Conservation (phyloP, 371 early-diverging fungal species). For the Lichtheimia ornata region DNA sequence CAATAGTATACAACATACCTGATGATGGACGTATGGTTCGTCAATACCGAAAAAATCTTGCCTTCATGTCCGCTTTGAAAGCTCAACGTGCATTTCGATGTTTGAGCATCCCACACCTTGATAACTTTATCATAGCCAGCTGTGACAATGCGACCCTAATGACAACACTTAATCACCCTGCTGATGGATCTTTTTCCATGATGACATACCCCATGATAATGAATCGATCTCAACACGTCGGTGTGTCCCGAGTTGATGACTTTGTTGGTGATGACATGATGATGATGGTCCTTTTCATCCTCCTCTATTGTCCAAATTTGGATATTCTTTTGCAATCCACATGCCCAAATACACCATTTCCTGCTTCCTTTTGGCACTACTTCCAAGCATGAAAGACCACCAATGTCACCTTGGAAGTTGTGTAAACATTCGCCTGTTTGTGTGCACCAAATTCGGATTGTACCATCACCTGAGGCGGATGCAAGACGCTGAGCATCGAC, state of each 20-base stretch:
- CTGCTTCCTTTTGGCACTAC: constrained; percentile 72
- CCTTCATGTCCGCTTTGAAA: constrained; percentile 76
- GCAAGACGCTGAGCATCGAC: constrained; percentile 63
- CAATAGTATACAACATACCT: constrained; percentile 29
- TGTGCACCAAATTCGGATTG: constrained; percentile 86
- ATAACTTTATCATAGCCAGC: constrained; percentile 90
- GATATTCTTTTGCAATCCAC: constrained; percentile 85
- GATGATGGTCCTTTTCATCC: constrained; percentile 50
- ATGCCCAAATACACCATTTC: constrained; percentile 77
- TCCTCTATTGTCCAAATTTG: constrained; percentile 87
- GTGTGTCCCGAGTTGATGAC: constrained; percentile 82
- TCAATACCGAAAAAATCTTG: constrained; percentile 92
- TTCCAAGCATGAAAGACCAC: constrained; percentile 93
- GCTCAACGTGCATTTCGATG: constrained; percentile 49
- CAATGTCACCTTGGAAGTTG: constrained; percentile 59
- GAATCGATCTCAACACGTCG: constrained; percentile 89
- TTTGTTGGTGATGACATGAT: constrained; percentile 32
- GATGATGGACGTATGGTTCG: constrained; percentile 74
- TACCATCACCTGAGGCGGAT: constrained; percentile 87
- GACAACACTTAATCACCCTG: background rate
- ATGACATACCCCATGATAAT: constrained; percentile 54
- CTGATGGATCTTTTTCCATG: background rate
- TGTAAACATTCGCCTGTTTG: constrained; percentile 64
- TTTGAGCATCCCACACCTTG: constrained; percentile 88
- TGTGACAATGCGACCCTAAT: constrained; percentile 40